Conservation (phyloP, 116 monocot species). For the Trichopus zeylanicus region DNA sequence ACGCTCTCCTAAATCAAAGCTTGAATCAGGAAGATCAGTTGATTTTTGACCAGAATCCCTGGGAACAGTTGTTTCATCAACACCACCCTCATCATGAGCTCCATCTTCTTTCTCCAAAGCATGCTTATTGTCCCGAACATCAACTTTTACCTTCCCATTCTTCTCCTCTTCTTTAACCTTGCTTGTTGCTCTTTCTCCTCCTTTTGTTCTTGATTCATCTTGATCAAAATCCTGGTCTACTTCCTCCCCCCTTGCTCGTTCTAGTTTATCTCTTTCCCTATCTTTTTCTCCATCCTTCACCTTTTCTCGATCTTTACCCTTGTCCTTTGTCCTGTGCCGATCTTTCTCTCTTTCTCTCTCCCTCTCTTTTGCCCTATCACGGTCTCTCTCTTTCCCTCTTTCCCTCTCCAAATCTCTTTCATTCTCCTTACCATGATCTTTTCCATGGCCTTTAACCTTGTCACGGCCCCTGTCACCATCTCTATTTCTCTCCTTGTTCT, state of each 20-base stretch:
- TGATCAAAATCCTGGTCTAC: conserved; percentile 5
- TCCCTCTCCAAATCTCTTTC: conserved; percentile 21
- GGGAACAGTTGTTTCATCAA: conserved; percentile 7
- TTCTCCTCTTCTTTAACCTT: conserved; percentile 16
- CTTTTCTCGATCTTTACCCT: conserved; percentile 18
- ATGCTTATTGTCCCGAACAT: neutral
- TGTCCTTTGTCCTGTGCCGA: conserved; percentile 24
- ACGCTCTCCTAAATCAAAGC: conserved; percentile 32
- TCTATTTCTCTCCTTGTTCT: conserved; percentile 18
- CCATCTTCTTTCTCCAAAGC: conserved; percentile 5
- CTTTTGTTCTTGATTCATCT: conserved; percentile 16
- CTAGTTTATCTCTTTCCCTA: conserved; percentile 19
- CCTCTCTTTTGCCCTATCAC: conserved; percentile 11
- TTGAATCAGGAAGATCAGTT: conserved; percentile 11
- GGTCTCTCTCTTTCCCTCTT: conserved; percentile 6
- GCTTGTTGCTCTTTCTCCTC: conserved; percentile 5
- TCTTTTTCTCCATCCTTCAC: conserved; percentile 15
- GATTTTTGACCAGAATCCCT: conserved; percentile 14
- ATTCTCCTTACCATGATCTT: conserved; percentile 14
- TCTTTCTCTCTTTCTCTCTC: conserved; percentile 17
- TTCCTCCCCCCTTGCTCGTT: conserved; percentile 12
- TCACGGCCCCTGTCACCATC: conserved; percentile 6
- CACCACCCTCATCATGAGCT: conserved; percentile 1
- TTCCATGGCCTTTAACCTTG: conserved; percentile 7
- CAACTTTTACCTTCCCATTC: conserved; percentile 11